Base-by-base conservation (phyloP, 2,329 filamentous ascomycete species). In the Kalmusia sp. region DNA sequence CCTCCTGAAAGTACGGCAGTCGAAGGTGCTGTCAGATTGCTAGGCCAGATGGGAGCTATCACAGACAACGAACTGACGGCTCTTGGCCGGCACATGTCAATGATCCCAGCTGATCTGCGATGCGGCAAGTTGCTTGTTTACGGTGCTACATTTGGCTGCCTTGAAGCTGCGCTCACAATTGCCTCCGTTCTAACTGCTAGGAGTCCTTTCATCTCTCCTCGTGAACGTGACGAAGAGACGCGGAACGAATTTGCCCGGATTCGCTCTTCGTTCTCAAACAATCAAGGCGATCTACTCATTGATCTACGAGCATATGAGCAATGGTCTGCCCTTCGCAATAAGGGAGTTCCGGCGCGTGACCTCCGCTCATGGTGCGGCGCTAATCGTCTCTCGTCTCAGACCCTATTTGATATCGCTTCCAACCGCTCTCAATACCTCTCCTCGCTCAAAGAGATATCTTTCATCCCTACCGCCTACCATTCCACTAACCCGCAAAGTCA, bases 121-220 rank as follows among this genome's bases (percentile, higher is more conserved):
- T 96, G 92, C 71, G 92, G 91, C 39, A 99, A 99, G 75, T 82
- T 99, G 28, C 92, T 99, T 83, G 91, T 99, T 3, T 96, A 96
- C 68, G 95, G 95, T 5, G 89, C 92, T 14, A 92, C 96, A 52
- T 98, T 99, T 68, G 91, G 91, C 28, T 98, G 93, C 68, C 82
- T 98, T 6, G 92, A 96, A 65, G 87, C 93, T 47, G 92, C 89
- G 61, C 83, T 98, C 50, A 92, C 90, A 2, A 93, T 98, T 57
- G 91, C 95, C 2, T 89, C 93, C 7, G 95, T 98, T 34, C 82
- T 99, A n/a, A 97, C 92, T 50, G 89, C 91, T 24, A 88, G 87
- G 65, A 92, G 88, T 57, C 93, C 95, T 0, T 99, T 99, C 69
- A 76, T 96, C 3, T 90, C 90, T 1, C 93, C 93, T 0, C 85